Percentiles rank a stretch among this genome's conserved stretches.
Conservation (phyloP, 768 basidiomycete genomes). For the Termitomyces eurrhizus region DNA sequence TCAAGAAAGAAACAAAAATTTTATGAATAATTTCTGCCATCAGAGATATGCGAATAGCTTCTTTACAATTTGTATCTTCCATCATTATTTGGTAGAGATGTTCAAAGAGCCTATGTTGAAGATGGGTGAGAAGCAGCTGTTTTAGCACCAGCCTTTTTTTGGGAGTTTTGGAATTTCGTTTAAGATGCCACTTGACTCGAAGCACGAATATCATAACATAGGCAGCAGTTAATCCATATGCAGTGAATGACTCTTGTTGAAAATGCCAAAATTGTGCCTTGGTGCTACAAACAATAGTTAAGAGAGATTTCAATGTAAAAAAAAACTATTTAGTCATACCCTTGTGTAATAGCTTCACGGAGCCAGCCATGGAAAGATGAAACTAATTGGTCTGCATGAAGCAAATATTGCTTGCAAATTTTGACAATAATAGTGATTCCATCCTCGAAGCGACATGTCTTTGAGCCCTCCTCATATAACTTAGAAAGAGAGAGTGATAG, state of each 20-base stretch:
- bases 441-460: background rate
- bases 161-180: background rate
- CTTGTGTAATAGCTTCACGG: background rate
- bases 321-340: background rate
- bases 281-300: background rate
- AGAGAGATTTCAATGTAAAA: background rate
- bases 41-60: no score
- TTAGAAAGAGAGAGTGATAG: background rate
- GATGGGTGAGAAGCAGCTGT: background rate
- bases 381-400: background rate
- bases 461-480: background rate
- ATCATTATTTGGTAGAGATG: background rate
- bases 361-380: background rate
- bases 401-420: background rate
- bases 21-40: background rate
- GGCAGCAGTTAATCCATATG: background rate
- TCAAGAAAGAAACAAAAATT: background rate
- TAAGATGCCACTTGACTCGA: background rate
- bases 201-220: background rate
- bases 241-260: background rate
- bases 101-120: background rate
- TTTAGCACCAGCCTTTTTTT: background rate
- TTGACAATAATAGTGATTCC: background rate
- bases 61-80: no score
- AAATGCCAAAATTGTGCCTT: background rate